These are phyloP conservation scores for Akanthomyces lecanii DNA, from an alignment of 2,329 filamentous ascomycete genomes.

Conservation along the genomic window DNA sequence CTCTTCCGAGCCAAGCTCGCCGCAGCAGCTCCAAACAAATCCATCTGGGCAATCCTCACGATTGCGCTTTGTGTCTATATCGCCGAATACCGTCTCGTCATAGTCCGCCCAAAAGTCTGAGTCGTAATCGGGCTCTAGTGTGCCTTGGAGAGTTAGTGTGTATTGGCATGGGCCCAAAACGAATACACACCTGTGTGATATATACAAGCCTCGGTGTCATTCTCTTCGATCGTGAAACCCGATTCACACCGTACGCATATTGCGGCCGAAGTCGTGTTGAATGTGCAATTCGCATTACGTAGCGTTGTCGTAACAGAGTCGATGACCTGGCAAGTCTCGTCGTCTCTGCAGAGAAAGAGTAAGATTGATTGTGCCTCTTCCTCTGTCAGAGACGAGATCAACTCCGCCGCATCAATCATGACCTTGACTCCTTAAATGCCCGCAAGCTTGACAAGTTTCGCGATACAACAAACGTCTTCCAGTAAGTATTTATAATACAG, in stretches of 20 bases:
- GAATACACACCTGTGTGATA: background rate
- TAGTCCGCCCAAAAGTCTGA: conserved; percentile 1
- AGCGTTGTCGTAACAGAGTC: background rate
- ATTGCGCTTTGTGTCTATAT: background rate
- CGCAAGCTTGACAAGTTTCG: background rate
- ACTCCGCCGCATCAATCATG: background rate
- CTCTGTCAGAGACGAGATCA: background rate
- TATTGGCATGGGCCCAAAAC: background rate
- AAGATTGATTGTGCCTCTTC: background rate
- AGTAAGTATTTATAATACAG: no score
- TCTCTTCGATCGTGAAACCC: background rate
- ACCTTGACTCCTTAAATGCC: background rate
- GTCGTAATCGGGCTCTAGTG: background rate
- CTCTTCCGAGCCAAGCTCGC: background rate
- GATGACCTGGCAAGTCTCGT: background rate
- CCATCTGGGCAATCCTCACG: background rate
- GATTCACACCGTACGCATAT: background rate
- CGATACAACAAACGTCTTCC: no score
- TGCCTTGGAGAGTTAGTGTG: background rate
- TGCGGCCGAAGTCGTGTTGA: background rate
- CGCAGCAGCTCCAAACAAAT: conserved; percentile 1
- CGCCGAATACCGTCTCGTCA: background rate
- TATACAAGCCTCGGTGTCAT: background rate
- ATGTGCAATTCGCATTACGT: background rate
- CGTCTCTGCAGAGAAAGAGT: background rate